Evolutionary conservation across 768 basidiomycete genomes (phyloP).

Genomic region (Pilatotrama ljubarskyi): DNA sequence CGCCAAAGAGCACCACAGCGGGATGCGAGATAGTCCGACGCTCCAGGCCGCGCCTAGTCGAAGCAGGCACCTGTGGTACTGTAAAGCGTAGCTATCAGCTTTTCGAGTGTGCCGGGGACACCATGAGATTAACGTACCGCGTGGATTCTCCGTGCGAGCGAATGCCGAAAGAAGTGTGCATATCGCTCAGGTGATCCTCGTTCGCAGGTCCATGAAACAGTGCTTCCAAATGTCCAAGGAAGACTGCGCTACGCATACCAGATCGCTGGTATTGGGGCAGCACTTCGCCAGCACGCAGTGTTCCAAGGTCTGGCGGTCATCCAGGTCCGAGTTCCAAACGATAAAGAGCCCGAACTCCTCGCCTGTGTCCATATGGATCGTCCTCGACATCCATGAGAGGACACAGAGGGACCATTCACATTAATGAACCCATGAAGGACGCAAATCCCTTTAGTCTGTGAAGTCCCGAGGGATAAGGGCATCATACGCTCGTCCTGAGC

Average conservation of each 20-base stretch:
- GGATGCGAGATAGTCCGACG: not conserved
- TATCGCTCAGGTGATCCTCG: constrained; percentile 18
- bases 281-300: not conserved
- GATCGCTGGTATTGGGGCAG: constrained; percentile 1
- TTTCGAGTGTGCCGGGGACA: not conserved
- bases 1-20: not conserved
- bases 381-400: too few relatives aligned
- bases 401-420: too few relatives aligned
- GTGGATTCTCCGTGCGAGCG: constrained; percentile 9
- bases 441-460: too few relatives aligned
- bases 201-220: not conserved
- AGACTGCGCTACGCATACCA: not conserved
- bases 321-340: constrained; percentile 9
- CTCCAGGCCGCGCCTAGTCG: not conserved
- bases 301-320: not conserved
- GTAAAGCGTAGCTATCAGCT: not conserved
- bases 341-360: not conserved
- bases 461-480: too few relatives aligned
- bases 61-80: not conserved
- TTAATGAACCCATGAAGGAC: too few relatives aligned
- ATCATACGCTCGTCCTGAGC: not conserved
- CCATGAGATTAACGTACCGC: not conserved
- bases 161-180: constrained; percentile 5
- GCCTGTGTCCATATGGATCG: too few relatives aligned
- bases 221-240: not conserved